Evolutionary conservation across 148 eudicot genomes (phyloP), one percentile per base, ranked within the genome.

Genomic region (Chenopodium quinoa): DNA sequence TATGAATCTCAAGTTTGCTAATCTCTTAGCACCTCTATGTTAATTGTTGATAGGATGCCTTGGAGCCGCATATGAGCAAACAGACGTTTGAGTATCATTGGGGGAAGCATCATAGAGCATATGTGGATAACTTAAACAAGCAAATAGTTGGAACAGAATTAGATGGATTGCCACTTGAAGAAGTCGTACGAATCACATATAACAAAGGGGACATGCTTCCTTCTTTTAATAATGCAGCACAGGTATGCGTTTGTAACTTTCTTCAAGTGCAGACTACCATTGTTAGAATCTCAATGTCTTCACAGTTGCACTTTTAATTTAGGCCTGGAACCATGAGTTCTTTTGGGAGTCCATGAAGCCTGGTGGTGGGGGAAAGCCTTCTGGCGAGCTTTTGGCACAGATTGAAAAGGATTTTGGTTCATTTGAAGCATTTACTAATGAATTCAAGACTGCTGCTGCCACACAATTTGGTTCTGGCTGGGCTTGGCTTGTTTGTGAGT

Each of bases 391-490:
- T 80, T 80, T 92, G 58, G 85, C 85, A 10, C 84, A 90, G 75
- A 93, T 96, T 58, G 88, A 93, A 76, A 89, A 95, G 87, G 97
- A 94, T 85, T 96, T 96, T 74, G 99, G 98, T 78, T 93, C 97
- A 75, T 93, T 86, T 80, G 95, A 96, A 82, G 90, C 83, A 76
- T 88, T 96, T 73, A 86, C 90, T 48, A 85, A 75, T 73, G 93
- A 93, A 81, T 93, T 96, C 80, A 96, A 91, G 88, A 67, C 95
- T 60, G 97, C 95, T 71, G 98, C 97, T 48, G 84, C 98, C 23
- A 92, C 95, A 60, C 99, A 96, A 83, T 96, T 93, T 83, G 98
- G 99, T 84, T 96, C 99, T 81, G 99, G 99, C 78, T 96, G 97
- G 99, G 95, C 98, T 78, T 96, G 99, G 99, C 98, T 96, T 80